Conservation (phyloP, 1,139 yeast species). For the Sugiyamaella castrensis region DNA sequence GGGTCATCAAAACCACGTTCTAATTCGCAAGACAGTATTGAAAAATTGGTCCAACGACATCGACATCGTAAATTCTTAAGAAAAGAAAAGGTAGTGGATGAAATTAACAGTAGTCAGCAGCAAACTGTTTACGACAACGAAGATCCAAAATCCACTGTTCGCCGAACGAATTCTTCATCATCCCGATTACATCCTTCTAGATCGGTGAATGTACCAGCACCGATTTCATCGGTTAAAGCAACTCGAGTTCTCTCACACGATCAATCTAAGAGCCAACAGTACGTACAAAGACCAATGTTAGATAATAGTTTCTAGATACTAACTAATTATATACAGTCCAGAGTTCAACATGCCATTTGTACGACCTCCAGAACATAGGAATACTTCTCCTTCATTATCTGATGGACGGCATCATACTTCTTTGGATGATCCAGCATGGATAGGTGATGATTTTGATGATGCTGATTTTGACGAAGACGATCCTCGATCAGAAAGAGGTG, state of each 20-base stretch:
- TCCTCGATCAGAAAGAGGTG: not conserved
- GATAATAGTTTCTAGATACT: not conserved
- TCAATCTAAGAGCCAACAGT: not conserved
- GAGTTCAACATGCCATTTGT: conserved; percentile 8
- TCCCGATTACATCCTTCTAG: conserved; percentile 2
- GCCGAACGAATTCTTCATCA: not conserved
- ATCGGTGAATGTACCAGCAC: not conserved
- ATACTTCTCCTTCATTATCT: not conserved
- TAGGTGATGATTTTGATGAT: not conserved
- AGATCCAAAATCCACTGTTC: conserved; percentile 11
- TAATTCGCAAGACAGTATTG: too few relatives aligned
- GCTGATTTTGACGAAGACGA: conserved; percentile 7
- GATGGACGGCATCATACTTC: not conserved
- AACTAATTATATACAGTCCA: conserved; percentile 1
- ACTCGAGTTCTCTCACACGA: not conserved
- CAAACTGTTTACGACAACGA: conserved; percentile 8
- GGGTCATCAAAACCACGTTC: too few relatives aligned
- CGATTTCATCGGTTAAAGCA: not conserved
- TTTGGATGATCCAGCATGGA: not conserved
- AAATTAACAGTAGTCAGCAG: too few relatives aligned
- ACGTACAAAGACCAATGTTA: not conserved
- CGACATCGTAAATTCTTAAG: too few relatives aligned
- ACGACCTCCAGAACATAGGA: not conserved
- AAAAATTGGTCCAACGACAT: too few relatives aligned
- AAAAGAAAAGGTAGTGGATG: too few relatives aligned